These are phyloP conservation scores for Opeltia flavorubescens DNA, from an alignment of 495 filamentous ascomycete genomes.

Conservation along the genomic window DNA sequence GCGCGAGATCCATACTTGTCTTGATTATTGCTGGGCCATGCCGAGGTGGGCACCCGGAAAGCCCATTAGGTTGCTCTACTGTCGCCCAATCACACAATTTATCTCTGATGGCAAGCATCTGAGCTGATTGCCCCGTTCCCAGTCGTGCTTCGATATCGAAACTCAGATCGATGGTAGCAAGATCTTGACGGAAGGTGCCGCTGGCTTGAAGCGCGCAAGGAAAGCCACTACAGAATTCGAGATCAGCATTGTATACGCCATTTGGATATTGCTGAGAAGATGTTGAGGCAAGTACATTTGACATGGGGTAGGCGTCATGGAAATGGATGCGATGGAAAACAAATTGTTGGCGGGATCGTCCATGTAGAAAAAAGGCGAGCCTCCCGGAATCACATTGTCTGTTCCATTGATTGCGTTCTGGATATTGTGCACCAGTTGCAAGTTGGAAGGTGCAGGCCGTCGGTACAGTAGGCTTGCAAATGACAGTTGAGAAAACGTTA, in stretches of 20 bases:
- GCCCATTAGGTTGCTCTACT: background rate
- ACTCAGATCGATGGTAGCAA: background rate
- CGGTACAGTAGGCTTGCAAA: background rate
- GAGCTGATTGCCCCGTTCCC: background rate
- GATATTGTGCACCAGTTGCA: background rate
- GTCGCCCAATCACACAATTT: background rate
- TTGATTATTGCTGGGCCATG: background rate
- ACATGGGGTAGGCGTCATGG: background rate
- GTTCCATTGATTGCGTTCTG: background rate
- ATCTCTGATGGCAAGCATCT: background rate
- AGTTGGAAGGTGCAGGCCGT: background rate
- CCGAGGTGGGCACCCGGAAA: background rate
- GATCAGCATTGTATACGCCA: background rate
- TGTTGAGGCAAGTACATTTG: background rate
- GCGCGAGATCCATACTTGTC: background rate
- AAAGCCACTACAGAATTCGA: background rate
- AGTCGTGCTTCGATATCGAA: conserved; percentile 1
- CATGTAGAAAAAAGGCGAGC: conserved; percentile 5
- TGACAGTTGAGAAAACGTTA: background rate
- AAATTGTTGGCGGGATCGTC: background rate
- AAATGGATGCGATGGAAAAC: background rate
- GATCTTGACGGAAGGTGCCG: background rate
- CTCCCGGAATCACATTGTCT: background rate
- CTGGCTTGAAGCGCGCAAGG: background rate
- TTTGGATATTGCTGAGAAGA: background rate